Evolutionary conservation across 2,329 filamentous ascomycete species (phyloP), one percentile per base, ranked within the genome.

Genomic region (Hypocrella siamensis): DNA sequence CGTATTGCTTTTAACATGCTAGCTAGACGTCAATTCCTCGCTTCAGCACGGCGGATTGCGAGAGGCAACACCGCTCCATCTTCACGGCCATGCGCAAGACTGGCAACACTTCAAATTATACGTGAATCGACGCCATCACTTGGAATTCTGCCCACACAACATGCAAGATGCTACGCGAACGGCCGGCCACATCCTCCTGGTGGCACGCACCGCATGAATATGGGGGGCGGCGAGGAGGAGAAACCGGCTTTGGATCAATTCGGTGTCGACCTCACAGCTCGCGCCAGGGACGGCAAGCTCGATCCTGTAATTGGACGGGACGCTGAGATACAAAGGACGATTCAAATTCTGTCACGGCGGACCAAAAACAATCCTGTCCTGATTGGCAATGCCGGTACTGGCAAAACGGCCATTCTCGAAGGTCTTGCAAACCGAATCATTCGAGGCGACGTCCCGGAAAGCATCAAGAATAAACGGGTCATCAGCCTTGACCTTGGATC

Each of bases 301-400:
- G 90, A 98, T 48, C 90, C 90, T 0, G 88, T 96, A 11, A 96
- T 98, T 47, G 90, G 90, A 15, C 70, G 90, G 52, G 86, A 94
- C 46, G 65, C 72, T 5, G 90, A 94, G 52, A 93, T 96, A 32
- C 83, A 93, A 48, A 69, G 90, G 31, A 93, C 86, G 0, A 94
- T 96, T 37, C 90, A 96, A 48, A 80, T 98, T 9, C 59, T 98
- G 2, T 94, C 86, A 12, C 67, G 90, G 40, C 68, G 90, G 38
- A 96, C 90, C 6, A 96, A 96, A 56, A 96, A 94, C 47, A 93
- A 93, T 42, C 88, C 88, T 0, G 86, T 94, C 1, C 61, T 94
- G n/a, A 93, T 94, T 36, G 88, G 88, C 38, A 77, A 75, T 29
- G 83, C 85, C 7, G 88, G 86, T 42, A 93, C 84, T 0, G 88